Evolutionary conservation across 805 yeast species (phyloP).

Genomic region (Wickerhamomyces sydowiorum): DNA sequence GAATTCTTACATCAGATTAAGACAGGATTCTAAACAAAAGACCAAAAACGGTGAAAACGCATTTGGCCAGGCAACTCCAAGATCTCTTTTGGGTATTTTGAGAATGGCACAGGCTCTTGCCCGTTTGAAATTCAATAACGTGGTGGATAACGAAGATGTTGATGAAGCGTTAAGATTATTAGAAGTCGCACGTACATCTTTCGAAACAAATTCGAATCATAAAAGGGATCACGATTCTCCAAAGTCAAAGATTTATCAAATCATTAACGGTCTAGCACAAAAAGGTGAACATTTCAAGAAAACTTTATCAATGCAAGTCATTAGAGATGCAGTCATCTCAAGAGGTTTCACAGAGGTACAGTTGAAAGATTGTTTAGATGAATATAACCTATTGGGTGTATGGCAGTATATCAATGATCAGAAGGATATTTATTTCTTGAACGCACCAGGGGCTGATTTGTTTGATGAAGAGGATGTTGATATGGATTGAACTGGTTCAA

Average conservation of each 20-base stretch:
- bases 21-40: constrained; percentile 83
- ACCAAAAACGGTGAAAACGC: constrained; percentile 66
- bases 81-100: constrained; percentile 86
- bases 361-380: constrained; percentile 66
- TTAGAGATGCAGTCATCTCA: constrained; percentile 62
- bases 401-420: constrained; percentile 77
- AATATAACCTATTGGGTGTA: constrained; percentile 64
- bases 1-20: constrained; percentile 79
- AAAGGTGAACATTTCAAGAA: constrained; percentile 27
- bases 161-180: constrained; percentile 91
- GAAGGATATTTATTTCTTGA: constrained; percentile 53
- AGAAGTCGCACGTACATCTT: constrained; percentile 81
- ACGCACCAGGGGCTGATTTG: constrained; percentile 29
- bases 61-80: constrained; percentile 90
- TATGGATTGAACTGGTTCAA: not conserved
- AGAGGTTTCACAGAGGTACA: constrained; percentile 83
- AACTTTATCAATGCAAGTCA: constrained; percentile 35
- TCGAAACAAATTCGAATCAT: constrained; percentile 43
- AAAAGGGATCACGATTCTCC: constrained; percentile 55
- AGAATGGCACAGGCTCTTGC: constrained; percentile 95
- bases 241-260: constrained; percentile 64
- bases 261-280: constrained; percentile 55
- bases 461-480: constrained; percentile 12
- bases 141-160: constrained; percentile 73
- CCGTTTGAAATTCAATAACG: constrained; percentile 71